phyloP scores from a whole-genome alignment of 306 rosid genomes.

The Casuarina equisetifolia region DNA sequence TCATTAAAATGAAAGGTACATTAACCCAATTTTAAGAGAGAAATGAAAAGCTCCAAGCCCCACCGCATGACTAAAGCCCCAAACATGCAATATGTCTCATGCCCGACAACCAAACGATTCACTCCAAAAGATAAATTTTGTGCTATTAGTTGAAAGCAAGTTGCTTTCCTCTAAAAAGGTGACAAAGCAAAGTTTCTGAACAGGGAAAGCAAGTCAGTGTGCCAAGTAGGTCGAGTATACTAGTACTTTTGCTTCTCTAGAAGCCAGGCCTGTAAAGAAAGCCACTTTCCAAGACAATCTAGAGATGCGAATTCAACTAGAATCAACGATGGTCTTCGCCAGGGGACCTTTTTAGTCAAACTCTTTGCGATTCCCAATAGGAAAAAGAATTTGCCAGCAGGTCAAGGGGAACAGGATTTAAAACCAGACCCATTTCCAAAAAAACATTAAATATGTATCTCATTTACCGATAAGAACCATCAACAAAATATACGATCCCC shows the following conservation, averaged over 20 bases:
- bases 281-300: constrained; percentile 13
- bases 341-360: not conserved
- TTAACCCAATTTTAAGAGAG: too few species aligned
- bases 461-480: too few species aligned
- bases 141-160: not conserved
- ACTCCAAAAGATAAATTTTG: not conserved
- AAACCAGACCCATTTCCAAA: too few species aligned
- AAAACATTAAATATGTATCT: too few species aligned
- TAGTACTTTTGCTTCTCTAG: not conserved
- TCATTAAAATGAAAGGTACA: too few species aligned
- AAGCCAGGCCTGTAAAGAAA: constrained; percentile 3
- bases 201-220: not conserved
- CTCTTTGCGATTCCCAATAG: not conserved
- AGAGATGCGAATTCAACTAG: not conserved
- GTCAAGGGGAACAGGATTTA: not conserved
- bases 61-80: not conserved
- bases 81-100: not conserved
- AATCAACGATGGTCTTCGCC: not conserved
- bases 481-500: too few species aligned
- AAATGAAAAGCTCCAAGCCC: too few species aligned
- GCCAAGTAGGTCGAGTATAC: not conserved
- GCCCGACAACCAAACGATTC: not conserved
- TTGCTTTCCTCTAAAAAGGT: not conserved
- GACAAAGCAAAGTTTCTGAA: not conserved
- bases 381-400: not conserved